Conservation (phyloP, 495 filamentous ascomycete genomes). For the Aspergillus sparsus region DNA sequence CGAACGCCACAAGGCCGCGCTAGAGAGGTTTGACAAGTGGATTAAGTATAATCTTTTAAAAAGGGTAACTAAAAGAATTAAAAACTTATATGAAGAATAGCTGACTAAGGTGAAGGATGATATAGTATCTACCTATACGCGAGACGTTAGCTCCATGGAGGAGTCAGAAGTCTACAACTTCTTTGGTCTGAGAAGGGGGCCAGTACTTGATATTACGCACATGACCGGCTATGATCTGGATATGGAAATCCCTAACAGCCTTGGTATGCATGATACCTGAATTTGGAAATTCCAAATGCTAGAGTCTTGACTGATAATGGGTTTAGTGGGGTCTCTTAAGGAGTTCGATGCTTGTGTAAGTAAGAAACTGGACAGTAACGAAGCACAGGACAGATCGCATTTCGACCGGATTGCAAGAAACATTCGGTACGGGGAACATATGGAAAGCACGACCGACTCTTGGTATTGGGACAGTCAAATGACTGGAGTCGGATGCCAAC, state of each 20-base stretch:
- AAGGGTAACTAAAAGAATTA: not conserved
- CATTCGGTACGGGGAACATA: not conserved
- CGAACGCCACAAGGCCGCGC: not conserved
- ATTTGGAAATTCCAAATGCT: not conserved
- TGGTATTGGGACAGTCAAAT: not conserved
- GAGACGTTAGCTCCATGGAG: not conserved
- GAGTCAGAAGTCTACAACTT: not conserved
- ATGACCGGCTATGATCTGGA: not conserved
- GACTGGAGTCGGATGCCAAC: not conserved
- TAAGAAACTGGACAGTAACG: not conserved
- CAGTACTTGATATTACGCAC: not conserved
- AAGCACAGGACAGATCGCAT: not conserved
- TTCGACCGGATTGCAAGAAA: not conserved
- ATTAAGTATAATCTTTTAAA: not conserved
- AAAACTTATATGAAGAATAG: not conserved
- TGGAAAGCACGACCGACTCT: not conserved
- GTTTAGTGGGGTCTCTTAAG: not conserved
- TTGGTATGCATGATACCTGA: not conserved
- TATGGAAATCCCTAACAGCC: not conserved
- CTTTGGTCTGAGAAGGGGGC: not conserved
- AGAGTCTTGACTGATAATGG: not conserved
- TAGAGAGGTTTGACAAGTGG: not conserved
- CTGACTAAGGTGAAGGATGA: not conserved
- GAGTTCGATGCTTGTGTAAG: not conserved
- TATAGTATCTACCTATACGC: not conserved